Conservation (phyloP, 129 eudicot genomes). For the Gnaphalium uliginosum region DNA sequence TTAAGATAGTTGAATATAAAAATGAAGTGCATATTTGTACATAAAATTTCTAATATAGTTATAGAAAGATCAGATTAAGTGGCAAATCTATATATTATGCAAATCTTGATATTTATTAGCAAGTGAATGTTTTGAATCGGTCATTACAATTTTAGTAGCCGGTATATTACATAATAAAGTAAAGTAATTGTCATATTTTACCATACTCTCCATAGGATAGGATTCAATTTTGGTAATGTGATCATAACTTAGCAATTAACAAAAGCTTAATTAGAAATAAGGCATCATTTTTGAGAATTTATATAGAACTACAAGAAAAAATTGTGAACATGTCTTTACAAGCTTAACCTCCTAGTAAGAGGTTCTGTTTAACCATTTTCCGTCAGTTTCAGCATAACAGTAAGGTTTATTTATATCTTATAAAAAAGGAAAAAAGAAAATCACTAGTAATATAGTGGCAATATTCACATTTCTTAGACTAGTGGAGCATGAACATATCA, state of each 20-base stretch:
- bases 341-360: not conserved
- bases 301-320: too few species aligned
- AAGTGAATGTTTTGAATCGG: too few species aligned
- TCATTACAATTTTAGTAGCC: not conserved
- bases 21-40: slow-evolving; percentile 9
- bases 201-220: not conserved
- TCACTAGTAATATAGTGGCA: not conserved
- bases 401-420: not conserved
- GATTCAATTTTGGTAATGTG: slow-evolving; percentile 8
- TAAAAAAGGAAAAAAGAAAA: not conserved
- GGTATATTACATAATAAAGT: not conserved
- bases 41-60: not conserved
- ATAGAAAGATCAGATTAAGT: not conserved
- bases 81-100: too few species aligned
- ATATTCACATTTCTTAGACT: too few species aligned
- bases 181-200: not conserved
- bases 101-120: too few species aligned
- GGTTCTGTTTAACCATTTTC: not conserved
- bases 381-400: not conserved
- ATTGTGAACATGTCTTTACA: too few species aligned
- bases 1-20: not conserved
- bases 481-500: not conserved
- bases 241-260: not conserved
- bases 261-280: not conserved
- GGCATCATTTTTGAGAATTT: not conserved